These are phyloP conservation scores for Lachnellula arida DNA, from an alignment of 2,329 filamentous ascomycete genomes.

Conservation along the genomic window DNA sequence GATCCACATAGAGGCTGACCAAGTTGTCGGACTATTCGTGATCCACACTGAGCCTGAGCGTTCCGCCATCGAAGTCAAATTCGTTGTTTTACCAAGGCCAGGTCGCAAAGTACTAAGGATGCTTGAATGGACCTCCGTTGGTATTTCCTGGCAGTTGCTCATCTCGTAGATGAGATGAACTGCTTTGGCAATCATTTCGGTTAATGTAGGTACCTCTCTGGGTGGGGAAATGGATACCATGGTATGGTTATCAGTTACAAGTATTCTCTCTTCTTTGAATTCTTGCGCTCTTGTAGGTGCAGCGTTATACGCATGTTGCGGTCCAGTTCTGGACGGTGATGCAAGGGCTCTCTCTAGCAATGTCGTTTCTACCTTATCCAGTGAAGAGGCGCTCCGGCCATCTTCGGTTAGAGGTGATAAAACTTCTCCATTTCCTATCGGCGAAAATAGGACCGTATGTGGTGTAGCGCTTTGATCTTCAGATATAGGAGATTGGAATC, in stretches of 20 bases:
- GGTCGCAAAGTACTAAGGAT: slow-evolving; percentile 5
- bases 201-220: slow-evolving; percentile 4
- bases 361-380: slow-evolving; percentile 7
- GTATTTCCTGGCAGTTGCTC: slow-evolving; percentile 3
- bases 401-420: too few species aligned
- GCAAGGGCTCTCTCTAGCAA: slow-evolving; percentile 5
- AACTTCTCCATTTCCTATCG: slow-evolving; percentile 4
- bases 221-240: too few species aligned
- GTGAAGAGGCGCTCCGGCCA: too few species aligned
- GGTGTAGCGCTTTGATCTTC: slow-evolving; percentile 4
- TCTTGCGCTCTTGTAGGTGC: too few species aligned
- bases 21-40: slow-evolving; percentile 7
- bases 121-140: slow-evolving; percentile 10
- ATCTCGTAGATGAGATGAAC: slow-evolving; percentile 8
- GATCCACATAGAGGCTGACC: slow-evolving; percentile 8
- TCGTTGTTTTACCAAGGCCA: too few species aligned
- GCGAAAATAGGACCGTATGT: slow-evolving; percentile 10
- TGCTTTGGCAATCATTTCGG: slow-evolving; percentile 8
- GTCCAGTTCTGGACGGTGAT: neutral
- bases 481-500: slow-evolving; percentile 8
- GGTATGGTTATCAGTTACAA: too few species aligned
- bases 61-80: slow-evolving; percentile 1
- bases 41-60: neutral
- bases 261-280: too few species aligned
- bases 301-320: too few species aligned